A percentile compares a stretch with the other conserved stretches of the same genome.
Conservation (phyloP, 1,284 basidiomycete genomes). For the Trichosporon coremiiforme region DNA sequence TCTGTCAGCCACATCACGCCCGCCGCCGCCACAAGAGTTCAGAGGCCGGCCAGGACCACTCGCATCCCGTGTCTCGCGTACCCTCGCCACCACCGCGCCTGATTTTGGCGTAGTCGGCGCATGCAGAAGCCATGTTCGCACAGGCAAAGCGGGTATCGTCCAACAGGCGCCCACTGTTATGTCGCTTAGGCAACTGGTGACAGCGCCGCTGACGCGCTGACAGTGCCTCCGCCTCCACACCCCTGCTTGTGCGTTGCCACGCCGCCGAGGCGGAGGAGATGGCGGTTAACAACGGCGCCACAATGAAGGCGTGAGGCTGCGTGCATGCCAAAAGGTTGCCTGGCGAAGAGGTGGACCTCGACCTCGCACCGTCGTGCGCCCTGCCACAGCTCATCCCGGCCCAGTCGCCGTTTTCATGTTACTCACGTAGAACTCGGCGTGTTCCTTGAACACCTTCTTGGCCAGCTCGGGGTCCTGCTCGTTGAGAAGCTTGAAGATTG, state of each 20-base stretch:
- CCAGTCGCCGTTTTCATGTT: neutral
- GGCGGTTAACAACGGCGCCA: neutral
- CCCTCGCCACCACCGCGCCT: conserved; percentile 10
- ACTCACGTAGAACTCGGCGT: conserved; percentile 59
- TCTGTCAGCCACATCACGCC: neutral
- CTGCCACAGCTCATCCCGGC: neutral
- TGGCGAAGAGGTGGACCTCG: neutral
- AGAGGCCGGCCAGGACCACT: neutral
- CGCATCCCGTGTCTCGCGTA: neutral
- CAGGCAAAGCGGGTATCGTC: neutral
- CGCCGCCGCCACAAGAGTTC: conserved; percentile 1
- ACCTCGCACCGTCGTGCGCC: neutral
- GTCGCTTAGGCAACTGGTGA: neutral
- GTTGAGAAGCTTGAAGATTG: conserved; percentile 58
- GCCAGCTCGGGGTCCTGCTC: conserved; percentile 58
- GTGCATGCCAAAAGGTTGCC: neutral
- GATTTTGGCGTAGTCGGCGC: neutral
- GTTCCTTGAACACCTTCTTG: conserved; percentile 57
- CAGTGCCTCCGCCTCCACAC: neutral
- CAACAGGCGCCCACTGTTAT: neutral
- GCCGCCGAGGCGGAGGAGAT: neutral
- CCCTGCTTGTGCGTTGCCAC: neutral
- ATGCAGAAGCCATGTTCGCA: neutral
- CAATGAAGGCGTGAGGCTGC: neutral
- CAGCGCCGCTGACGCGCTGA: neutral